These are phyloP conservation scores for Lasiodiplodia sp. DNA, from an alignment of 2,329 filamentous ascomycete genomes.

Conservation along the genomic window DNA sequence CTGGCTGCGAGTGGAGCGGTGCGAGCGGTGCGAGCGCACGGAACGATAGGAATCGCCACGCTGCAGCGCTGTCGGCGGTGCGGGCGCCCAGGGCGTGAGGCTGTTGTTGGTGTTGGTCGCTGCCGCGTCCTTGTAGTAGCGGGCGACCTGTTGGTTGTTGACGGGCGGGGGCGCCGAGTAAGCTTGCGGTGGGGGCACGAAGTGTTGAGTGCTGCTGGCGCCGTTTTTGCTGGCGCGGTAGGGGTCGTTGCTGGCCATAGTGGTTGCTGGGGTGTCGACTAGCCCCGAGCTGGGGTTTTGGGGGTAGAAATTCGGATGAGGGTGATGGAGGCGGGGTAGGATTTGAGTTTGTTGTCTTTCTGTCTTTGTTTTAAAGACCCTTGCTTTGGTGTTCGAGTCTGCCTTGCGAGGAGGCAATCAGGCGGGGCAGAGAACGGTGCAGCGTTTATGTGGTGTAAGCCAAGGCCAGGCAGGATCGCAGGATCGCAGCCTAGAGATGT, in stretches of 20 bases:
- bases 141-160: conserved; percentile 23
- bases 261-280: conserved; percentile 40
- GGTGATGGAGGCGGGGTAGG: background rate
- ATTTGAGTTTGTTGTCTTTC: background rate
- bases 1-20: conserved; percentile 5
- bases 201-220: conserved; percentile 61
- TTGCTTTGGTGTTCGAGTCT: conserved; percentile 1
- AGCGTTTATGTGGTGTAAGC: conserved; percentile 22
- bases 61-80: background rate
- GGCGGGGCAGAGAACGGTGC: background rate
- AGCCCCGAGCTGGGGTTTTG: background rate
- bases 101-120: background rate
- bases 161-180: conserved; percentile 18
- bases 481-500: conserved; percentile 4
- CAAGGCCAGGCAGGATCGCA: background rate
- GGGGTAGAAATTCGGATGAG: background rate
- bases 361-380: background rate
- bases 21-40: conserved; percentile 29
- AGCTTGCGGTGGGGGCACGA: conserved; percentile 57
- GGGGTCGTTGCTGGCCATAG: conserved; percentile 69
- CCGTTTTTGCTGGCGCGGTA: conserved; percentile 55
- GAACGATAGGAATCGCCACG: conserved; percentile 7
- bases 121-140: background rate
- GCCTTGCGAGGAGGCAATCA: conserved; percentile 2
- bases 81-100: conserved; percentile 11